These are phyloP conservation scores for Pichia eremophila DNA, from an alignment of 805 yeast genomes.

Conservation along the genomic window DNA sequence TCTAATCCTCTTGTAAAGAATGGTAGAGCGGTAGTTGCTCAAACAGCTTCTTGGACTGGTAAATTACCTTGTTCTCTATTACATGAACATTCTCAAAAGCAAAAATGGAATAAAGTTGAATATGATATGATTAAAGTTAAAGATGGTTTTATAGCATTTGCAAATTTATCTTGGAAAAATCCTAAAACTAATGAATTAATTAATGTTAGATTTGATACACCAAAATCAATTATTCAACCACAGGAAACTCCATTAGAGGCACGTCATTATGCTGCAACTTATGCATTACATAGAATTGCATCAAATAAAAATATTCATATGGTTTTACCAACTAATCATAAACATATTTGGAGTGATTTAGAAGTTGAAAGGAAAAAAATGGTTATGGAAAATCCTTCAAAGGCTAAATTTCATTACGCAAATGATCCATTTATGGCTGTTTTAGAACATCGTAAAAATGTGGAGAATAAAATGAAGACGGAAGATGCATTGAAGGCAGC, in stretches of 20 bases:
- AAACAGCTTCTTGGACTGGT: constrained; percentile 86
- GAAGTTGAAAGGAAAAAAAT: constrained; percentile 49
- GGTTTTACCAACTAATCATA: constrained; percentile 79
- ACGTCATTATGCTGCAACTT: constrained; percentile 83
- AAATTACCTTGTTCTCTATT: constrained; percentile 80
- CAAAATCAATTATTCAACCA: constrained; percentile 41
- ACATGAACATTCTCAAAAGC: constrained; percentile 80
- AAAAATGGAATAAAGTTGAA: constrained; percentile 80
- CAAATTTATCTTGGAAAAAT: constrained; percentile 58
- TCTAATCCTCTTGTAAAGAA: constrained; percentile 6
- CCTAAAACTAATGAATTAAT: constrained; percentile 72
- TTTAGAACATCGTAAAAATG: constrained; percentile 44
- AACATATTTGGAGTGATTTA: constrained; percentile 66
- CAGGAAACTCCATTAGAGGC: constrained; percentile 85
- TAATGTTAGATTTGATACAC: constrained; percentile 44
- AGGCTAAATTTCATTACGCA: constrained; percentile 46
- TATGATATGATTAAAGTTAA: constrained; percentile 51
- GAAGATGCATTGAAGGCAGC: constrained; percentile 35
- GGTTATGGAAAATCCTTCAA: constrained; percentile 34
- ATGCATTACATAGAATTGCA: constrained; percentile 70
- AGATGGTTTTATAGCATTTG: constrained; percentile 57
- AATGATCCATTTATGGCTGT: constrained; percentile 70
- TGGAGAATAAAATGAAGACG: constrained; percentile 38
- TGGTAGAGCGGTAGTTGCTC: constrained; percentile 44
- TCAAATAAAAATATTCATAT: constrained; percentile 75